Evolutionary conservation across 257 asterid species (phyloP).

Genomic region (Salvia miltiorrhiza): DNA sequence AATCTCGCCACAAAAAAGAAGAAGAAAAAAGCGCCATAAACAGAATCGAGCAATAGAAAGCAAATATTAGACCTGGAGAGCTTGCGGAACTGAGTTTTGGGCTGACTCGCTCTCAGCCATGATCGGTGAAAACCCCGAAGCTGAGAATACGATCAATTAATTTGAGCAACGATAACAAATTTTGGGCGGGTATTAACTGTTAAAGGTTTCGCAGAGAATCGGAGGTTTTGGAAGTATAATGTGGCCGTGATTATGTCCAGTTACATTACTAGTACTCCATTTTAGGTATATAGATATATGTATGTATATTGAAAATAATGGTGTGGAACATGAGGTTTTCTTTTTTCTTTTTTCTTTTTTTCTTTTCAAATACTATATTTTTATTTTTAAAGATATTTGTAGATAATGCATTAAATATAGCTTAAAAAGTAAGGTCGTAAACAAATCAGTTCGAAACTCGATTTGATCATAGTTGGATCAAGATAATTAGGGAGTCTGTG

Average conservation of each 20-base stretch:
- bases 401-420: neutral
- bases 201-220: neutral
- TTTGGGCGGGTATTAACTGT: neutral
- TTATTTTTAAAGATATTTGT: neutral
- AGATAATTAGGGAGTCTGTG: too few relatives aligned
- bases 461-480: too few relatives aligned
- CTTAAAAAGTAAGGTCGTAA: too few relatives aligned
- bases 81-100: constrained; percentile 32
- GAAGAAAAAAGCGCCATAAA: too few relatives aligned
- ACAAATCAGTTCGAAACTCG: too few relatives aligned
- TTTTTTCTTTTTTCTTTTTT: too few relatives aligned
- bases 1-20: neutral
- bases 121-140: neutral
- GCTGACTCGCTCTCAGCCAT: constrained; percentile 17
- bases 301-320: neutral
- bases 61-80: constrained; percentile 48
- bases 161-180: neutral
- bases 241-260: neutral
- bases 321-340: neutral
- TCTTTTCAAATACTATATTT: neutral
- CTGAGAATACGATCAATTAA: neutral
- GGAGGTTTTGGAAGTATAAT: neutral
- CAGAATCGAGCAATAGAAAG: neutral
- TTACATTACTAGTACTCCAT: neutral
- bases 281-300: too few relatives aligned